These are phyloP conservation scores for Aciculosporium take DNA, from an alignment of 2,329 filamentous ascomycete species.

Conservation along the genomic window DNA sequence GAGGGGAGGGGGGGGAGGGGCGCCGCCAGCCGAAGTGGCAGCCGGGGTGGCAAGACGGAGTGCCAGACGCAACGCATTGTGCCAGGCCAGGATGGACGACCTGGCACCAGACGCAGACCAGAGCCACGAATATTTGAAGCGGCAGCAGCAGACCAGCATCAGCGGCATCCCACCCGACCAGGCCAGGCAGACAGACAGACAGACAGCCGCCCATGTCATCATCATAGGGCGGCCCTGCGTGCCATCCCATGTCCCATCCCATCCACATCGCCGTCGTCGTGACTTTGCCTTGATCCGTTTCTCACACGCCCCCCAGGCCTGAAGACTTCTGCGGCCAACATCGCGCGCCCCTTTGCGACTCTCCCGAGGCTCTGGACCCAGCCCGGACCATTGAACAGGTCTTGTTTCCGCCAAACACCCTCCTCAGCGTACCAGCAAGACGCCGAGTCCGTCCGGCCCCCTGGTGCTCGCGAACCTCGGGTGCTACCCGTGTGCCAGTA, in stretches of 20 bases:
- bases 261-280: background rate
- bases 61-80: too few species aligned
- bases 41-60: too few species aligned
- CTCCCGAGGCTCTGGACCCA: background rate
- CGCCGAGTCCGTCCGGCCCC: background rate
- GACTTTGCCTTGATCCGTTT: too few species aligned
- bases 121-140: background rate
- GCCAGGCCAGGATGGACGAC: too few species aligned
- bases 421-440: background rate
- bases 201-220: slow-evolving; percentile 8
- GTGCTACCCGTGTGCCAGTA: background rate
- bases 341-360: background rate
- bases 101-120: background rate
- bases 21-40: too few species aligned
- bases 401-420: background rate
- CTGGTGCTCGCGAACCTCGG: background rate
- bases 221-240: background rate
- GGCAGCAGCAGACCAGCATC: background rate
- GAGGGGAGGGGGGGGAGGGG: too few species aligned
- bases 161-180: background rate
- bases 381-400: background rate
- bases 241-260: background rate
- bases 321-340: background rate
- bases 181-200: too few species aligned
- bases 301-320: background rate